Conservation (phyloP, 768 basidiomycete genomes). For the Boletales sp. region DNA sequence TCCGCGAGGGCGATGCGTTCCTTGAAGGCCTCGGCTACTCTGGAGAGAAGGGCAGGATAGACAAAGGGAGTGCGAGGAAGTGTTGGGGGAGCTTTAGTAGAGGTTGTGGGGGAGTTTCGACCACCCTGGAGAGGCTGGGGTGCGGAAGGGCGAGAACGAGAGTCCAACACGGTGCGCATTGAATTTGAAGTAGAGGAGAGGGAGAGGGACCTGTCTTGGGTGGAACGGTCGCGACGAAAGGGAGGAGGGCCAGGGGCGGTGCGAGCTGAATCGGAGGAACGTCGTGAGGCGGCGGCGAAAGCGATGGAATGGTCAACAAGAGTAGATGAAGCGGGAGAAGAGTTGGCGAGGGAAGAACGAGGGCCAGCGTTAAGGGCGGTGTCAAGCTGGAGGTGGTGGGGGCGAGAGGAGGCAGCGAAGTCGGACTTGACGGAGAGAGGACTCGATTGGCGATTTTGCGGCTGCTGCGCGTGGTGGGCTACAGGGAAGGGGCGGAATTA, state of each 20-base stretch:
- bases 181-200: constrained; percentile 61
- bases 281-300: constrained; percentile 36
- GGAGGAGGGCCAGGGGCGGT: constrained; percentile 49
- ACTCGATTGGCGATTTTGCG: constrained; percentile 30
- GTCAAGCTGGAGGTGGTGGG: constrained; percentile 59
- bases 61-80: constrained; percentile 66
- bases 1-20: constrained; percentile 75
- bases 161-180: constrained; percentile 44
- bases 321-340: constrained; percentile 44
- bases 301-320: constrained; percentile 33
- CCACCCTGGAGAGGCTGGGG: constrained; percentile 36
- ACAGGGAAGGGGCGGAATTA: constrained; percentile 19
- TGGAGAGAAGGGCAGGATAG: constrained; percentile 94
- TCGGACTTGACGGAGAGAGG: constrained; percentile 40
- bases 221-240: constrained; percentile 55
- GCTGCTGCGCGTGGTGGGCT: constrained; percentile 24
- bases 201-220: constrained; percentile 73
- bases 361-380: constrained; percentile 41
- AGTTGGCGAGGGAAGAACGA: constrained; percentile 40
- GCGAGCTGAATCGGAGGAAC: constrained; percentile 69
- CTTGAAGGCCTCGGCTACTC: constrained; percentile 91
- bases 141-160: constrained; percentile 34
- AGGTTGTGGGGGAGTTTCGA: constrained; percentile 34
- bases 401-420: constrained; percentile 34
- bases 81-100: constrained; percentile 34